These are phyloP conservation scores for Cryphonectria naterciae DNA, from an alignment of 2,329 filamentous ascomycete genomes.

Conservation along the genomic window DNA sequence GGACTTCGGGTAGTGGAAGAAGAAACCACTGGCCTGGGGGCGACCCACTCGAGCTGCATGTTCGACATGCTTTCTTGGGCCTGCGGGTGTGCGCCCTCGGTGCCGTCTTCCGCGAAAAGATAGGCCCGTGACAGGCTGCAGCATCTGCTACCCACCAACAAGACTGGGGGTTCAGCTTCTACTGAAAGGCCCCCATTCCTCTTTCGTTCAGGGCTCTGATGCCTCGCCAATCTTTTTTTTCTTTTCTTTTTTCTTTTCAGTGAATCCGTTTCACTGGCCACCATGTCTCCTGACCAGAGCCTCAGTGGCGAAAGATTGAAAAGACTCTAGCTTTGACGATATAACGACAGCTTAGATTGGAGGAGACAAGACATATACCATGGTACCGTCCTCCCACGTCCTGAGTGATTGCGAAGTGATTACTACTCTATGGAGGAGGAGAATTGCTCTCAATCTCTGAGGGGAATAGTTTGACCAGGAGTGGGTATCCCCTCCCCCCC, in stretches of 20 bases:
- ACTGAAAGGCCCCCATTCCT: background rate
- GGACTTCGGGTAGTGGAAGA: background rate
- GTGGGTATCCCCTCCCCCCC: background rate
- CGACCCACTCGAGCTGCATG: conserved; percentile 7
- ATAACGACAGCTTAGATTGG: background rate
- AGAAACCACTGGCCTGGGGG: background rate
- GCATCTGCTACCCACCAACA: background rate
- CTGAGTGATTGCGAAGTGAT: background rate
- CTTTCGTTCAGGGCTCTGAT: background rate
- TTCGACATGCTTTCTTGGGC: background rate
- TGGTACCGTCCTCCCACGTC: background rate
- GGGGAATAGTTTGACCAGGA: background rate
- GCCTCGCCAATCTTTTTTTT: background rate
- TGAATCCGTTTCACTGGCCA: background rate
- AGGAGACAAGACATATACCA: background rate
- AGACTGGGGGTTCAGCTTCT: background rate
- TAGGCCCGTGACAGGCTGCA: conserved; percentile 11
- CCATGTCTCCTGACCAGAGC: background rate
- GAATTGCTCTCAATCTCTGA: background rate
- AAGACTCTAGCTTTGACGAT: background rate
- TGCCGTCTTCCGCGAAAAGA: conserved; percentile 10
- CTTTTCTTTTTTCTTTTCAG: background rate
- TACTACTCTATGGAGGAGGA: background rate
- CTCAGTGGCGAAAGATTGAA: background rate
- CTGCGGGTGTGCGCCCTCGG: conserved; percentile 7